These are phyloP conservation scores for Erodium texanum DNA, from an alignment of 441 rosid genomes.

Conservation along the genomic window DNA sequence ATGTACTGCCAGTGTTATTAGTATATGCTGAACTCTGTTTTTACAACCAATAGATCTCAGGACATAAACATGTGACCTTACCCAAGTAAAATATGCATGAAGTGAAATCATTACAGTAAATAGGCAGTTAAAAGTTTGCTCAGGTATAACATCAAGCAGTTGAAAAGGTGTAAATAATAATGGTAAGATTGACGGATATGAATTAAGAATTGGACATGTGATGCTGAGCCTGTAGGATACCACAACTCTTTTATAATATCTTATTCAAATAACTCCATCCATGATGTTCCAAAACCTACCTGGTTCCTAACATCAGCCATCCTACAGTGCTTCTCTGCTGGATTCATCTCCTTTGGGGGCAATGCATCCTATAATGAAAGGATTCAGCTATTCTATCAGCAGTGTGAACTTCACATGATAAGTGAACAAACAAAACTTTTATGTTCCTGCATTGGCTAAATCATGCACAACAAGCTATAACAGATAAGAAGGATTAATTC, in stretches of 20 bases:
- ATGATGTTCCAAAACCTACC: slow-evolving; percentile 5
- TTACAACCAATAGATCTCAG: neutral
- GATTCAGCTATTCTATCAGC: too few relatives aligned
- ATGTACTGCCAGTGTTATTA: neutral
- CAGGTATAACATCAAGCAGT: too few relatives aligned
- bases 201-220: neutral
- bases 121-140: too few relatives aligned
- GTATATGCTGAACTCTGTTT: neutral
- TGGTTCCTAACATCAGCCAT: slow-evolving; percentile 18
- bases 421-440: too few relatives aligned
- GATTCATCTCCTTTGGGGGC: slow-evolving; percentile 17
- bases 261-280: neutral
- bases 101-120: too few relatives aligned
- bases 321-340: slow-evolving; percentile 13
- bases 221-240: neutral
- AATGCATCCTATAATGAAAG: slow-evolving; percentile 12
- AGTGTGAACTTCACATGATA: neutral
- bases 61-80: neutral
- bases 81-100: too few relatives aligned
- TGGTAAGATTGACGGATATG: neutral
- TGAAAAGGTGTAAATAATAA: neutral
- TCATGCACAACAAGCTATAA: neutral
- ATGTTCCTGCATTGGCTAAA: too few relatives aligned
- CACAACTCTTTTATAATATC: neutral
- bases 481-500: neutral